Percentiles rank a stretch among this genome's conserved stretches.
These are phyloP conservation scores for Elsinoe ampelina DNA, from an alignment of 2,329 filamentous ascomycete species.

Conservation along the genomic window DNA sequence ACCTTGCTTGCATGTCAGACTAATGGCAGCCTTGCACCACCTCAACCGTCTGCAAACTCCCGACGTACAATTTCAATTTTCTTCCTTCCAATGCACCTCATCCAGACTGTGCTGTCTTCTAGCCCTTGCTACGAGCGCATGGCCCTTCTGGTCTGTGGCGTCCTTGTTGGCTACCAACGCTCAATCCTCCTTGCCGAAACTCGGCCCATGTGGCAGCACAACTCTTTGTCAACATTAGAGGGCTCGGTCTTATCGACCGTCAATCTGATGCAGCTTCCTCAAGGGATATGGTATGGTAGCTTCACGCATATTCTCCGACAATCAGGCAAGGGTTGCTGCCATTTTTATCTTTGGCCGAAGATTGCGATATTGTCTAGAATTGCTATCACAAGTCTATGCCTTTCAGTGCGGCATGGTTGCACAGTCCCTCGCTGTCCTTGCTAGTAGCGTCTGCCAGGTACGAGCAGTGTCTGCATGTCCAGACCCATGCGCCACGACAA, in stretches of 20 bases:
- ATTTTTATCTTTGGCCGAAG: too few species aligned
- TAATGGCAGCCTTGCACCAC: neutral
- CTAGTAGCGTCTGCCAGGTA: neutral
- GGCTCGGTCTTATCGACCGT: too few species aligned
- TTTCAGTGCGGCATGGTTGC: neutral
- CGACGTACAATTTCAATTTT: neutral
- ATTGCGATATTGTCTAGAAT: neutral
- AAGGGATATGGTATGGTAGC: too few species aligned
- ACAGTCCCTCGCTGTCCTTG: neutral
- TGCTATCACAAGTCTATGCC: neutral
- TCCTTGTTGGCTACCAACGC: neutral
- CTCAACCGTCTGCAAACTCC: neutral
- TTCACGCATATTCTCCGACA: too few species aligned
- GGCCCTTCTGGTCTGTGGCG: neutral
- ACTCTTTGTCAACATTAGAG: too few species aligned
- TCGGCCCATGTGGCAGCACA: too few species aligned
- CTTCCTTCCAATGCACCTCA: neutral
- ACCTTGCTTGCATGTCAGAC: constrained; percentile 1
- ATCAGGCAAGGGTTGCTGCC: too few species aligned
- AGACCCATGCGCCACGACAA: constrained; percentile 4
- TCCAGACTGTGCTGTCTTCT: neutral
- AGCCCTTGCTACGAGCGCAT: neutral
- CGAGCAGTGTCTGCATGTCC: neutral
- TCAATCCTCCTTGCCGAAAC: neutral
- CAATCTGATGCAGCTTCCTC: too few species aligned